Conservation (phyloP, 805 yeast species). For the Ogataea nitratoaversa region DNA sequence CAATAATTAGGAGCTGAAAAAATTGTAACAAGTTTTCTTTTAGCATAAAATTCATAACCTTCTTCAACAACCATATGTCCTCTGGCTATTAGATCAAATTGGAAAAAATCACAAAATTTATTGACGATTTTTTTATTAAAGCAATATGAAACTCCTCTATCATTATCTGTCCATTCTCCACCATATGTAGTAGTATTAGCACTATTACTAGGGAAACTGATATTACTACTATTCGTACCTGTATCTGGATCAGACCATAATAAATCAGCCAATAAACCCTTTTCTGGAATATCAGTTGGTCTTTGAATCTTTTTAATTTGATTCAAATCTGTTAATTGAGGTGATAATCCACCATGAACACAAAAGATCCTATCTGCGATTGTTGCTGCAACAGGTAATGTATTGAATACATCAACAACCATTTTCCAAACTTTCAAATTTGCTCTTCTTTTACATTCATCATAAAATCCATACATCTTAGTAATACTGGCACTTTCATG, state of each 20-base stretch:
- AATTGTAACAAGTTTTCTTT: slow-evolving; percentile 69
- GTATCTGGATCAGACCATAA: slow-evolving; percentile 82
- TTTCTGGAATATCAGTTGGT: slow-evolving; percentile 83
- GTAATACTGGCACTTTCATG: slow-evolving; percentile 58
- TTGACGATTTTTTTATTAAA: slow-evolving; percentile 74
- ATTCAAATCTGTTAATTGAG: slow-evolving; percentile 57
- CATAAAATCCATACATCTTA: slow-evolving; percentile 57
- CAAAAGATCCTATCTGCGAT: slow-evolving; percentile 55
- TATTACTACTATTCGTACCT: slow-evolving; percentile 28
- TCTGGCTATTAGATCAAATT: slow-evolving; percentile 72
- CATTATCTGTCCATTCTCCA: slow-evolving; percentile 74
- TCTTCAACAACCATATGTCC: slow-evolving; percentile 92
- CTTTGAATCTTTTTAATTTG: slow-evolving; percentile 69
- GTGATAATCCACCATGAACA: slow-evolving; percentile 73
- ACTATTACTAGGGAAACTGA: too few relatives aligned
- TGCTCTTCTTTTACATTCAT: slow-evolving; percentile 54
- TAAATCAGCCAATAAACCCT: slow-evolving; percentile 71
- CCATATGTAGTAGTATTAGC: slow-evolving; percentile 7
- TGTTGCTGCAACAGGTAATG: slow-evolving; percentile 59
- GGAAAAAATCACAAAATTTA: slow-evolving; percentile 58
- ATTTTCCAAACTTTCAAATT: slow-evolving; percentile 45
- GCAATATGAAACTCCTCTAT: slow-evolving; percentile 78
- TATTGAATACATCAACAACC: slow-evolving; percentile 53
- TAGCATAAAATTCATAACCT: slow-evolving; percentile 79
- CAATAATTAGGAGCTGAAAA: slow-evolving; percentile 83